Percentiles rank a stretch among this genome's conserved stretches.
These are phyloP conservation scores for Plasmodium yoelii DNA, from an alignment of 169 alveolate species.

Conservation along the genomic window DNA sequence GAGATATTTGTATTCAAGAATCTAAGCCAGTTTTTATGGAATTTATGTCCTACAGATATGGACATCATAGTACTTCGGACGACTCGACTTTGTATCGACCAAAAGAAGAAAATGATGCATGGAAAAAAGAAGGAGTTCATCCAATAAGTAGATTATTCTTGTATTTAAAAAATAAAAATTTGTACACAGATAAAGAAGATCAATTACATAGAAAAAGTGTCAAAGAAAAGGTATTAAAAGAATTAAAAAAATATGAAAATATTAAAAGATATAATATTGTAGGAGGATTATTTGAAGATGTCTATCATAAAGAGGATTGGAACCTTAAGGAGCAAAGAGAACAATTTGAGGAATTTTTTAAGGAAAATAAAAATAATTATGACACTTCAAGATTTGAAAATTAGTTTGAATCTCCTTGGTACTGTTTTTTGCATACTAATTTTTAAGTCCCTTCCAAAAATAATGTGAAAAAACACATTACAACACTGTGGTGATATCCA, in stretches of 20 bases:
- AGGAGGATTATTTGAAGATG: slow-evolving; percentile 91
- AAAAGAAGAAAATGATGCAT: slow-evolving; percentile 90
- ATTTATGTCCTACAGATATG: slow-evolving; percentile 95
- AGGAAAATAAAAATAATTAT: slow-evolving; percentile 37
- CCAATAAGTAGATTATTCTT: slow-evolving; percentile 84
- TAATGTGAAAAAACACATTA: too few species aligned
- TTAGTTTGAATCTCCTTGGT: not conserved
- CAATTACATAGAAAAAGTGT: slow-evolving; percentile 81
- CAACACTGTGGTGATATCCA: not conserved
- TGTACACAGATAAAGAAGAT: slow-evolving; percentile 83
- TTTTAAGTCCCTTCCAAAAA: not conserved
- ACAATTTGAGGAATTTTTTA: slow-evolving; percentile 51
- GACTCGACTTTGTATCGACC: slow-evolving; percentile 93
- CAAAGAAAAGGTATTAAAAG: slow-evolving; percentile 84
- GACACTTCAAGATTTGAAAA: slow-evolving; percentile 59
- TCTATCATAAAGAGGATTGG: slow-evolving; percentile 89
- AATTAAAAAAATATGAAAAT: slow-evolving; percentile 82
- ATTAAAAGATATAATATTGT: slow-evolving; percentile 78
- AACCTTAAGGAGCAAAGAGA: slow-evolving; percentile 79
- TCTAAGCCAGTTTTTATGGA: slow-evolving; percentile 93
- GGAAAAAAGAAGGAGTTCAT: slow-evolving; percentile 88
- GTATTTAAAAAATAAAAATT: slow-evolving; percentile 79
- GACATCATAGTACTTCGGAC: slow-evolving; percentile 97
- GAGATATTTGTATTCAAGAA: slow-evolving; percentile 89
- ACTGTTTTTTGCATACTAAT: not conserved